Conservation (phyloP, 768 basidiomycete species). For the Polyporus arcularius region DNA sequence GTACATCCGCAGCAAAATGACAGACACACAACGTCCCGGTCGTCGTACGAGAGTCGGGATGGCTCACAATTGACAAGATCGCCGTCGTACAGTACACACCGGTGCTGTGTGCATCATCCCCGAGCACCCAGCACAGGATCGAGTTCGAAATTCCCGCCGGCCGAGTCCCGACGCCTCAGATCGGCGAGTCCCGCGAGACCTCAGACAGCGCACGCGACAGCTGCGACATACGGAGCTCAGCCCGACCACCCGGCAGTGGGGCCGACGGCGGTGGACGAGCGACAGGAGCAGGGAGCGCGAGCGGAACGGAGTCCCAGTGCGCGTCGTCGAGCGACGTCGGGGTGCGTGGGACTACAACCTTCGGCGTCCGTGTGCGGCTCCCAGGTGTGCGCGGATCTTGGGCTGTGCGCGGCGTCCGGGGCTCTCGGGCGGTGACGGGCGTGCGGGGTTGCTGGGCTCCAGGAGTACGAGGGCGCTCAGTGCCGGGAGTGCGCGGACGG, state of each 20-base stretch:
- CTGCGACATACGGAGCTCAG: constrained; percentile 11
- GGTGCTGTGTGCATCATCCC: too few species aligned
- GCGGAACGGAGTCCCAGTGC: constrained; percentile 1
- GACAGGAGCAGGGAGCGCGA: background rate
- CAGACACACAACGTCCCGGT: too few species aligned
- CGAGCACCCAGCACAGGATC: too few species aligned
- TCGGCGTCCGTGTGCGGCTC: constrained; percentile 2
- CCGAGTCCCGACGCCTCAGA: background rate
- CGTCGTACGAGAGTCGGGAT: too few species aligned
- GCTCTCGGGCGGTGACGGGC: constrained; percentile 2
- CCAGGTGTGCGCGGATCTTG: background rate
- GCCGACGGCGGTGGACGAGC: constrained; percentile 6
- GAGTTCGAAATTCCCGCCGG: too few species aligned
- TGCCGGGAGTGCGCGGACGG: constrained; percentile 6
- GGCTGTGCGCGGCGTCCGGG: background rate
- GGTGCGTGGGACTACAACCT: constrained; percentile 11
- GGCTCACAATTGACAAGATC: too few species aligned
- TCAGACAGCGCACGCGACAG: constrained; percentile 15
- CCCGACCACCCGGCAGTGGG: constrained; percentile 5
- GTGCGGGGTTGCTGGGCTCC: background rate
- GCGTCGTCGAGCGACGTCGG: constrained; percentile 18
- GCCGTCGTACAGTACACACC: too few species aligned
- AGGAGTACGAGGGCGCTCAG: constrained; percentile 3
- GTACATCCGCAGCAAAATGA: too few species aligned
- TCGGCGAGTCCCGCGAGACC: constrained; percentile 4